These are phyloP conservation scores for Coemansia sp. DNA, from an alignment of 192 early-diverging fungal species.

Conservation along the genomic window DNA sequence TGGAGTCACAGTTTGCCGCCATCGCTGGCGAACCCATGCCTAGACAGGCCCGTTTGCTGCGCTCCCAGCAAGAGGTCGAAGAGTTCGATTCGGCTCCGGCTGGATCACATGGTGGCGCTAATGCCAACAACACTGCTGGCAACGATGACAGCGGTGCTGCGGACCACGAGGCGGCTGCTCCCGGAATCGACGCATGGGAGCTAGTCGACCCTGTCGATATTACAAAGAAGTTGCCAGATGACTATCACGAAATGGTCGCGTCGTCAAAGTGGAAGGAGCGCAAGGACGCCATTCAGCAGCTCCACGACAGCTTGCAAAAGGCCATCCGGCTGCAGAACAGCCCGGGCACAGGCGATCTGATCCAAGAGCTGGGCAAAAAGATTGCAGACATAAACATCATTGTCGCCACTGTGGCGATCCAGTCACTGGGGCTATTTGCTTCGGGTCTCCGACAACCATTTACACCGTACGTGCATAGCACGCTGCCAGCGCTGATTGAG, in stretches of 20 bases:
- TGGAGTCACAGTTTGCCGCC: conserved; percentile 79
- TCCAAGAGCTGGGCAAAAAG: conserved; percentile 80
- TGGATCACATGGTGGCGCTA: conserved; percentile 9
- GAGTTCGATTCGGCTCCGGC: conserved; percentile 22
- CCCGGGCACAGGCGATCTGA: conserved; percentile 69
- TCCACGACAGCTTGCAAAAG: conserved; percentile 55
- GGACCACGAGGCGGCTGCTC: conserved; percentile 31
- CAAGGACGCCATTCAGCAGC: conserved; percentile 82
- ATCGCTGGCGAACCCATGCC: conserved; percentile 60
- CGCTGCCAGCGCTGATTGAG: conserved; percentile 74
- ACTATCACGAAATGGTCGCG: conserved; percentile 64
- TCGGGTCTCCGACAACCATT: conserved; percentile 77
- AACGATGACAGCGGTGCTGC: conserved; percentile 14
- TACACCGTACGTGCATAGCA: conserved; percentile 71
- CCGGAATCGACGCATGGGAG: conserved; percentile 73
- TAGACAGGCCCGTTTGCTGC: conserved; percentile 67
- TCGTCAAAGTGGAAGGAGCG: conserved; percentile 97
- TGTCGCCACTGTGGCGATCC: conserved; percentile 75
- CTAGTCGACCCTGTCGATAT: conserved; percentile 89
- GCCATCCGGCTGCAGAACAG: conserved; percentile 43
- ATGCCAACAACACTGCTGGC: conserved; percentile 38
- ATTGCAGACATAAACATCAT: conserved; percentile 88
- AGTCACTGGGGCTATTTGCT: conserved; percentile 81
- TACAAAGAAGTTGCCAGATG: conserved; percentile 77
- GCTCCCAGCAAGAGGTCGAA: conserved; percentile 73